Conservation (phyloP, 2,329 filamentous ascomycete species). For the Drechmeria coniospora region DNA sequence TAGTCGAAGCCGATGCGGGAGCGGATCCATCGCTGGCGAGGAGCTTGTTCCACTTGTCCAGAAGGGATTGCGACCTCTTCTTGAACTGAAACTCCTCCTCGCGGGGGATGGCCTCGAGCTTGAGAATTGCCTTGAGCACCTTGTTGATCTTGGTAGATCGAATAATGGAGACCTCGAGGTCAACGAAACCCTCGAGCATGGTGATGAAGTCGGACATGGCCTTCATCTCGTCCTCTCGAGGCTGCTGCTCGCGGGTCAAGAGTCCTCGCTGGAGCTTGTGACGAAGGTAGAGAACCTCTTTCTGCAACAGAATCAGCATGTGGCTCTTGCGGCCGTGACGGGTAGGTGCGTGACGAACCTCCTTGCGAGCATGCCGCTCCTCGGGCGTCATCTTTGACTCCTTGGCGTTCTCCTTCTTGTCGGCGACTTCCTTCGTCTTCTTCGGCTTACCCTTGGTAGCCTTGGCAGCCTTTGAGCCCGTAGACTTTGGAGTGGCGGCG, state of each 20-base stretch:
- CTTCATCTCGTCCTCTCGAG: conserved; percentile 75
- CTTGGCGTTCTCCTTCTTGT: conserved; percentile 40
- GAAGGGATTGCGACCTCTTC: conserved; percentile 58
- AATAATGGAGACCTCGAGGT: conserved; percentile 82
- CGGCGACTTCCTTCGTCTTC: conserved; percentile 37
- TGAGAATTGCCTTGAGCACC: conserved; percentile 86
- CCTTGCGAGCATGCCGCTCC: conserved; percentile 42
- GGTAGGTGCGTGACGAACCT: conserved; percentile 25
- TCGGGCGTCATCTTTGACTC: conserved; percentile 43
- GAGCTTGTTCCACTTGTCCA: conserved; percentile 81
- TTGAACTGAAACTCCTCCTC: conserved; percentile 88
- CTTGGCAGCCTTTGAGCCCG: conserved; percentile 38
- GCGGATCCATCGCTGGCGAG: conserved; percentile 43
- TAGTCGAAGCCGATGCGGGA: conserved; percentile 22
- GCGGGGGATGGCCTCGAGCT: conserved; percentile 68
- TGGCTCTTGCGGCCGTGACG: background rate
- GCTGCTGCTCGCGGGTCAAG: conserved; percentile 65
- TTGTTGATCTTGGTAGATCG: conserved; percentile 95
- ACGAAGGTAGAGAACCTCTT: conserved; percentile 78
- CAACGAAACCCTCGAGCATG: conserved; percentile 64
- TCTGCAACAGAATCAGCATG: conserved; percentile 29
- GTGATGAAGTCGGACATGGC: conserved; percentile 61
- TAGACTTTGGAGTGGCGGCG: conserved; percentile 37
- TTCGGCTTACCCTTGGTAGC: conserved; percentile 39
- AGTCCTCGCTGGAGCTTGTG: conserved; percentile 94